Base-by-base conservation (phyloP, 495 filamentous ascomycete species). In the Aspergillus leporis region DNA sequence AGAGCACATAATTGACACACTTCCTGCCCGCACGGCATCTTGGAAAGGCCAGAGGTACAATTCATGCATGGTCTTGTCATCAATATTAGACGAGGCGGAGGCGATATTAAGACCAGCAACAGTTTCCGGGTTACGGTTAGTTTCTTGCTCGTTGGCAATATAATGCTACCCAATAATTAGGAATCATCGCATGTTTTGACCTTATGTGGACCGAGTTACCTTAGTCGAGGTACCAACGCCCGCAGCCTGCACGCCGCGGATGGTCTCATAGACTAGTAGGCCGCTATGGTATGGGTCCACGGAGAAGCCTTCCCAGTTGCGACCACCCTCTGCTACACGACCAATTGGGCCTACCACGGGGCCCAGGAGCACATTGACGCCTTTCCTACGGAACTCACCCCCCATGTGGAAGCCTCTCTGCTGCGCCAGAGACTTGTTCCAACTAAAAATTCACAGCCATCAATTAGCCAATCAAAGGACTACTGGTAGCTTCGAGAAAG, bases 241-340 rank as follows among this genome's bases (percentile, higher is more conserved):
- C 18, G 83, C 76, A 1, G 83, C 78, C 69, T 92, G 86, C 7
- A 93, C 86, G 5, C 92, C 87, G 31, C 73, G 74, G 63, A 87
- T 84, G 16, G 78, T 88, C 63, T 85, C 69, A 25, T 80, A 81
- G 23, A 82, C 80, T 4, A 81, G 79, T 56, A 83, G 70, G 12
- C 85, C 86, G 64, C 83, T 81, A 5, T 87, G 78, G 21, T 90
- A 89, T 0, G 89, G 90, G 71, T 93, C 91, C 0, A 79, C 64
- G 7, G 85, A 83, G 61, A 92, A 90, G 0, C 90, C 89, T 74
- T 96, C 92, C 91, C 91, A 96, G 64, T 92, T 94, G 13, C 92
- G 76, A 2, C 92, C 92, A 32, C 91, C 91, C 34, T 83, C 83
- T 0, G 89, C 90, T 64, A 90, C 80, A n/a, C 89, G 77, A 14